These are phyloP conservation scores for Silene conica DNA, from an alignment of 148 eudicot species.

Conservation along the genomic window DNA sequence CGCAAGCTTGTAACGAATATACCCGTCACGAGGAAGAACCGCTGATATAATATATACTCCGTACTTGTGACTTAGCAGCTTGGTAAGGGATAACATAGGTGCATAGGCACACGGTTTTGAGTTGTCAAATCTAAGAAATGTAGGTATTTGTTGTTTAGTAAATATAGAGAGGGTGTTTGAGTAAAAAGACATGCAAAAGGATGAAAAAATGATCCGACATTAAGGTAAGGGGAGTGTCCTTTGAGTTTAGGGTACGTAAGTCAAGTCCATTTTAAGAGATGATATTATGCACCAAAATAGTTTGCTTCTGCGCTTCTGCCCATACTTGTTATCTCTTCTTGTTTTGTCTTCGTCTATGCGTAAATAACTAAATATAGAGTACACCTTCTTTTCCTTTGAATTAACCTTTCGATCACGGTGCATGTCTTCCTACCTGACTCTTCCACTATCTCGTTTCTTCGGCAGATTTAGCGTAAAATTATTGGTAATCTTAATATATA, in stretches of 20 bases:
- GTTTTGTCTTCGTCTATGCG: background rate
- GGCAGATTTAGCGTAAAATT: no score
- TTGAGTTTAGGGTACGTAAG: background rate
- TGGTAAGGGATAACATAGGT: background rate
- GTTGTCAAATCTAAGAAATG: constrained; percentile 22
- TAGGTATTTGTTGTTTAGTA: constrained; percentile 4
- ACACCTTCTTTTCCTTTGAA: constrained; percentile 1
- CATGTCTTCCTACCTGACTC: no score
- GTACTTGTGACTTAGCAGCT: no score
- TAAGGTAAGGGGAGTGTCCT: constrained; percentile 22
- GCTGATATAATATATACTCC: no score
- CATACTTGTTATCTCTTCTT: constrained; percentile 20
- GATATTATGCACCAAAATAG: constrained; percentile 21
- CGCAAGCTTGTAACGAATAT: no score
- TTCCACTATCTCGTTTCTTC: no score
- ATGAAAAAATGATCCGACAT: constrained; percentile 20
- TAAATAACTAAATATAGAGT: constrained; percentile 7
- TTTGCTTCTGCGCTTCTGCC: constrained; percentile 11
- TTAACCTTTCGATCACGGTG: background rate
- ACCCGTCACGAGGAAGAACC: no score
- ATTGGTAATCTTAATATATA: no score
- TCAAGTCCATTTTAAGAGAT: constrained; percentile 9
- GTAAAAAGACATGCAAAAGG: background rate
- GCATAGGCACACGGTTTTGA: background rate
- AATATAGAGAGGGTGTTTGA: constrained; percentile 7